Evolutionary conservation across 2,329 filamentous ascomycete species (phyloP), one percentile per base, ranked within the genome.

Genomic region (Colletotrichum sp.): DNA sequence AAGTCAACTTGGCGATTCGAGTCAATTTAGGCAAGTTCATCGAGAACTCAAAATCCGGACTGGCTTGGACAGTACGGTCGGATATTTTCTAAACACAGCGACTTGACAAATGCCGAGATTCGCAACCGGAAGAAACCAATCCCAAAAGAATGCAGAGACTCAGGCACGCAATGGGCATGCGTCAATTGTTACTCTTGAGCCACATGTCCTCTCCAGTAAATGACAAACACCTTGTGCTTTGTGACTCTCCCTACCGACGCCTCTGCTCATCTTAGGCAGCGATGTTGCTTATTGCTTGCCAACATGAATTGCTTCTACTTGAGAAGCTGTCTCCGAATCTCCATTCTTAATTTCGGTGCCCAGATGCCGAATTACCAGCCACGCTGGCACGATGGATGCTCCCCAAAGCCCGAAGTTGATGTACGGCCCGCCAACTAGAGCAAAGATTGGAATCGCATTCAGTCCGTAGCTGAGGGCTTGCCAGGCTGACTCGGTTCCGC

Each of bases 391-490:
- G 13, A 94, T 82, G 0, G 92, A 87, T 2, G 91, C 71, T 0
- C 85, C 92, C 92, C 92, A 94, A 0, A 94, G 84, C 0, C 86
- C 90, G 80, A 94, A 93, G 78, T 94, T 94, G 78, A 94, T 83
- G 79, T 94, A 94, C 0, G 93, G 87, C 13, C 87, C 90, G 0
- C 92, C 93, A 3, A 93, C 87, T 34, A 91, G 84, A 1, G 89
- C 92, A 82, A 94, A 92, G 16, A 93, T 83, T 0, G 86, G 84
- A 10, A 94, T 78, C 9, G 90, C 91, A 48, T 89, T 90, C 0
- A 94, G 83, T 0, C 93, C 93, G 73, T 94, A 94, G 78, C 91
- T 93, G 2, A 94, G 84, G 15, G 93, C 93, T 79, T 94, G 93
- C 83, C 91, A 92, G 0, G 91, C 93, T 4, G 92, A 93, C 80